Conservation (phyloP, 129 eudicot genomes). For the Logfia minima region DNA sequence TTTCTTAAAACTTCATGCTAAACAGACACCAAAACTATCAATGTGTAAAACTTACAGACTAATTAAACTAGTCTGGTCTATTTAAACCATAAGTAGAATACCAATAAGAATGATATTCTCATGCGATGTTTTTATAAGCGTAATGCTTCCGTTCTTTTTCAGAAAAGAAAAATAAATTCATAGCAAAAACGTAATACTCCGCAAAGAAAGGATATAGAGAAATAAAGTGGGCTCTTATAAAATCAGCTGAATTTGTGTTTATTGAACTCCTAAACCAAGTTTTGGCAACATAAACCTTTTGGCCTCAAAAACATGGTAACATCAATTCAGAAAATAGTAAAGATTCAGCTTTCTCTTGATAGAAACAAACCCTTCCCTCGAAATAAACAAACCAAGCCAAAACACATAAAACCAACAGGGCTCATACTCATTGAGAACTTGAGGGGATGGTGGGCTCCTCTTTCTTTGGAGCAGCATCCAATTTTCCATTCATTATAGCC, state of each 20-base stretch:
- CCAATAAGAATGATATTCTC: no score
- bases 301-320: conserved; percentile 22
- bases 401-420: conserved; percentile 13
- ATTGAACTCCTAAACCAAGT: conserved; percentile 22
- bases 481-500: conserved; percentile 48
- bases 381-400: conserved; percentile 11
- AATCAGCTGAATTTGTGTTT: conserved; percentile 23
- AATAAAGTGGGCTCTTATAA: background rate
- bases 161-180: no score
- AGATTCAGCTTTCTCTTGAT: conserved; percentile 23
- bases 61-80: no score
- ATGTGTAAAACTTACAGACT: no score
- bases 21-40: no score
- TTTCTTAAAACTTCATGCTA: no score
- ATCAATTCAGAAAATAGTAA: conserved; percentile 14
- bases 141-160: no score
- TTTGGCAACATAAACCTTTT: conserved; percentile 16
- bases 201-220: background rate
- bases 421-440: conserved; percentile 18
- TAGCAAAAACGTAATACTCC: background rate
- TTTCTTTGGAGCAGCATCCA: conserved; percentile 49
- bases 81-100: no score
- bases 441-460: conserved; percentile 52
- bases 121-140: no score
- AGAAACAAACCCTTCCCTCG: conserved; percentile 16